Percentiles rank a stretch among this genome's conserved stretches.
Conservation (phyloP, 2,329 filamentous ascomycete species). For the Neoarthrinium moseri region DNA sequence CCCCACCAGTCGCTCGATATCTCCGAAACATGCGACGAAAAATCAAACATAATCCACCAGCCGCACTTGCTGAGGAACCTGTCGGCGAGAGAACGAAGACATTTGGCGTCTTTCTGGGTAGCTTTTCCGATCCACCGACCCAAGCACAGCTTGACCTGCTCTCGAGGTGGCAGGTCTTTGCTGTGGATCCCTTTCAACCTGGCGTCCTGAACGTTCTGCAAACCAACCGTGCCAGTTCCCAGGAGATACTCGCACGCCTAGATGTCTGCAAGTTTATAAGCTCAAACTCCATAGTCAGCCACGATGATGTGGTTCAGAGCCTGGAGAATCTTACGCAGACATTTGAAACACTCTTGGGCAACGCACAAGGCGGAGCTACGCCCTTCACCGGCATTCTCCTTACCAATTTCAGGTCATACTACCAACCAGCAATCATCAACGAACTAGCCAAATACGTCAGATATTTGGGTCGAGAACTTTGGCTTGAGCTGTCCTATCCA, state of each 20-base stretch:
- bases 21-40: background rate
- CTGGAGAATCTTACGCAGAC: background rate
- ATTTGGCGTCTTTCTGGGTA: constrained; percentile 3
- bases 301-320: background rate
- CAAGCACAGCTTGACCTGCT: background rate
- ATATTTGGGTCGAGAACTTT: background rate
- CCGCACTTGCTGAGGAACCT: background rate
- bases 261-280: background rate
- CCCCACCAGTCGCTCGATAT: constrained; percentile 1
- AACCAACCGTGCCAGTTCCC: background rate
- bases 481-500: constrained; percentile 3
- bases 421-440: background rate
- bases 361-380: no score
- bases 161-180: constrained; percentile 1
- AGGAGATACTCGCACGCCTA: background rate
- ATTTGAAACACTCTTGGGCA: background rate
- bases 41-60: background rate
- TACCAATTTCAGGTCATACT: background rate
- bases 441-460: background rate
- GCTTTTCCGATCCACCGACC: constrained; percentile 1
- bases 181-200: background rate
- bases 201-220: background rate
- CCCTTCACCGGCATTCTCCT: constrained; percentile 1
- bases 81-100: background rate
- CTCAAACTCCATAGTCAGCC: background rate